Evolutionary conservation across 768 basidiomycete genomes (phyloP).

Genomic region (Suillus clintonianus): DNA sequence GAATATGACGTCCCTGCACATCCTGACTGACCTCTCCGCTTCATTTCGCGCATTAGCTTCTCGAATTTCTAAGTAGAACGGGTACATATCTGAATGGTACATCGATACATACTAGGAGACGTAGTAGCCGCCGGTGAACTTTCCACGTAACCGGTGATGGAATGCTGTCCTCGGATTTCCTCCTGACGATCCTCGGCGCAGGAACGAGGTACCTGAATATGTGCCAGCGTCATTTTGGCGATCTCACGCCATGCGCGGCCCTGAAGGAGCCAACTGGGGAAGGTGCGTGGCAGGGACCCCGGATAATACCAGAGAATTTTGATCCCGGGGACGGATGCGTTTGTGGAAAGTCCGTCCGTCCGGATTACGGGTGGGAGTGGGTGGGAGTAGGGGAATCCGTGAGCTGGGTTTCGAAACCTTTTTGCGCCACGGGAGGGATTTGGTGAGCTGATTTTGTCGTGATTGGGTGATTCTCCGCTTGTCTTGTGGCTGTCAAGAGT

Average conservation of each 20-base stretch:
- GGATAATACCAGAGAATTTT: neutral
- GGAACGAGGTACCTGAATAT: conserved; percentile 30
- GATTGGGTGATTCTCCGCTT: no score
- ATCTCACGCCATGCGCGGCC: conserved; percentile 30
- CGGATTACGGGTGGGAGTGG: no score
- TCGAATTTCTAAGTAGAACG: conserved; percentile 6
- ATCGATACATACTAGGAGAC: conserved; percentile 12
- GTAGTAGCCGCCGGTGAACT: conserved; percentile 2
- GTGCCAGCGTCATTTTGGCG: conserved; percentile 15
- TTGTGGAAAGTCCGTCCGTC: neutral
- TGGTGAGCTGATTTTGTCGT: no score
- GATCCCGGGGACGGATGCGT: neutral
- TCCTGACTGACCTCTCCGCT: conserved; percentile 1
- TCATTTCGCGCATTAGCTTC: conserved; percentile 5
- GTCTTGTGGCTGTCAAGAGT: no score
- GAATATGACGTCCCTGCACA: conserved; percentile 3
- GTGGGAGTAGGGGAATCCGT: no score
- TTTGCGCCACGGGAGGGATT: no score
- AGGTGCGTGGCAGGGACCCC: neutral
- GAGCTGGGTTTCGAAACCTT: no score
- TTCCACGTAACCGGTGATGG: conserved; percentile 11
- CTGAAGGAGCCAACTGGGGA: conserved; percentile 10
- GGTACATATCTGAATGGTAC: conserved; percentile 6
- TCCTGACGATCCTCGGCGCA: conserved; percentile 15
- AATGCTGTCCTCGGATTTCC: conserved; percentile 32